Conservation (phyloP, 306 rosid genomes). For the Lathyrus sativus region DNA sequence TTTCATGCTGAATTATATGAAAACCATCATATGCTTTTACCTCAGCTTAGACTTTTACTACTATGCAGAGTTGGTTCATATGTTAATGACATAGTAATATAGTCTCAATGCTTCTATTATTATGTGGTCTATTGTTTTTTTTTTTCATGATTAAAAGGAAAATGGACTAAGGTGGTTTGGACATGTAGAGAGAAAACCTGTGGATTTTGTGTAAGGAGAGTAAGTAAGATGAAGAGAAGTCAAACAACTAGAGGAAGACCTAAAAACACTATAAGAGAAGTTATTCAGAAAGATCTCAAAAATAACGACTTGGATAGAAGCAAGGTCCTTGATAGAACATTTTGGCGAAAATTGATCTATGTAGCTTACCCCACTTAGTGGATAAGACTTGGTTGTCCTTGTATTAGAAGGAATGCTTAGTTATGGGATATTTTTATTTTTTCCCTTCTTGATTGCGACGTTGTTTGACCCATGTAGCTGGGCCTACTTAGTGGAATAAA, state of each 20-base stretch:
- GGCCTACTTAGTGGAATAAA: background rate
- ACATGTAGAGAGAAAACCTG: too few relatives aligned
- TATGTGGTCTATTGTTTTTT: background rate
- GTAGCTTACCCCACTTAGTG: background rate
- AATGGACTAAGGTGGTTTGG: too few relatives aligned
- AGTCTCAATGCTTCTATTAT: conserved; percentile 3
- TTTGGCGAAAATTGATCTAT: too few relatives aligned
- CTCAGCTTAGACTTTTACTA: background rate
- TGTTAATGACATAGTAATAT: background rate
- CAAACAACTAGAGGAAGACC: too few relatives aligned
- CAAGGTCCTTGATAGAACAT: too few relatives aligned
- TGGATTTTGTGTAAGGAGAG: too few relatives aligned
- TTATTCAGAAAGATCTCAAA: too few relatives aligned
- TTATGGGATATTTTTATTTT: background rate
- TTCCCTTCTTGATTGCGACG: background rate
- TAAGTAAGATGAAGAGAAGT: too few relatives aligned
- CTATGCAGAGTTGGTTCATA: background rate
- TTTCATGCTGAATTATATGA: conserved; percentile 8
- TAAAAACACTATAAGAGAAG: too few relatives aligned
- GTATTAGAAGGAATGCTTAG: background rate
- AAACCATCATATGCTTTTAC: conserved; percentile 3
- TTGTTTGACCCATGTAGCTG: background rate
- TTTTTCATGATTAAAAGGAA: background rate
- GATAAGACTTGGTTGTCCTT: too few relatives aligned
- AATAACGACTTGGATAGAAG: too few relatives aligned